Base-by-base conservation (phyloP, 2,329 filamentous ascomycete genomes). In the Talaromyces amestolkiae region DNA sequence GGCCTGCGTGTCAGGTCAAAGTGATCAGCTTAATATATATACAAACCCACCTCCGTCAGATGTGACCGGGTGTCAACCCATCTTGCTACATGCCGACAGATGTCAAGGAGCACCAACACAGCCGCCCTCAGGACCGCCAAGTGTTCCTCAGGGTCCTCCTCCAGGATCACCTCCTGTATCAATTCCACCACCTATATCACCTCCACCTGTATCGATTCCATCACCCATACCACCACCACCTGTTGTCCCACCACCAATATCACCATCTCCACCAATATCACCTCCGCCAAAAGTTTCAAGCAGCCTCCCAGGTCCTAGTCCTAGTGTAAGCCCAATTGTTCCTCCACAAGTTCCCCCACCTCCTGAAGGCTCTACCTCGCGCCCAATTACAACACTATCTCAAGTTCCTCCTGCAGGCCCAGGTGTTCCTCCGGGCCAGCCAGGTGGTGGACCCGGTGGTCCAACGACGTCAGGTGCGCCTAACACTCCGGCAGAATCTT, bases 1-100 rank as follows among this genome's bases (percentile, higher is more conserved):
- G 71, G 83, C 86, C 51, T 91, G 89, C 72, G 81, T 84, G 33
- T 87, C 86, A 22, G 78, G 76, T 31, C 68, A 78, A 61, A 75
- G 79, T 53, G 72, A 71, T 27, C 78, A 74, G 31, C 67, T 76
- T 66, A 81, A 82, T 68, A 70, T 82, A 69, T 81, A 81, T 68
- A 80, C 73, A n/a, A 72, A 56, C 15, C 67, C 71, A 60, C 69
- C 74, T 67, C 72, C 75, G 66, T 58, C 67, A 1, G 69, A 70
- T 68, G 70, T 77, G 22, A 76, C 75, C 61, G 63, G 70, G 63
- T 78, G 81, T 72, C 69, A 72, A 63, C 67, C 71, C 19, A 70
- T 81, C 58, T 61, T 68, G 9, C 59, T 81, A 45, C 73, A 47
- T 15, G 77, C 79, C 11, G 76, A 79, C 66, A 71, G 71, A 43